Evolutionary conservation across 768 basidiomycete genomes (phyloP).

Genomic region (Rhodotorula sphaerocarpa): DNA sequence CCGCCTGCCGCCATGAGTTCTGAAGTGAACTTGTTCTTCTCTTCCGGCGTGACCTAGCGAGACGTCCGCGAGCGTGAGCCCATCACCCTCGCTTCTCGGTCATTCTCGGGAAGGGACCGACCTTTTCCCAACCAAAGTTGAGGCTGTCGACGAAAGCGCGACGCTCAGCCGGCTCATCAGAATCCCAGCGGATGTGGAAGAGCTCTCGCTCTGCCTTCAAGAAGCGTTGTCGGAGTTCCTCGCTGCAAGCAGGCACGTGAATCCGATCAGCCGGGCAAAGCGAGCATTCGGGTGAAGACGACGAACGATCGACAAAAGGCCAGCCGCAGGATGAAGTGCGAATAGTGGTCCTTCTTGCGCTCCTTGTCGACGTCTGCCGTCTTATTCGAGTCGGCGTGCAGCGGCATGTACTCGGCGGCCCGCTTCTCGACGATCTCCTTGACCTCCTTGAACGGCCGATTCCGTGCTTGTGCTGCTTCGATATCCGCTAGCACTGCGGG

Average conservation of each 20-base stretch:
- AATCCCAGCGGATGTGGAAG: slow-evolving; percentile 73
- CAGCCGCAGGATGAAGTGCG: slow-evolving; percentile 85
- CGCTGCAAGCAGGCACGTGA: slow-evolving; percentile 49
- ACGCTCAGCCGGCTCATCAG: slow-evolving; percentile 54
- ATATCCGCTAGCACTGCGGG: slow-evolving; percentile 73
- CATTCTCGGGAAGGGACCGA: slow-evolving; percentile 29
- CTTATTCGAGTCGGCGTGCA: slow-evolving; percentile 55
- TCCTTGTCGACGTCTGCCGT: slow-evolving; percentile 52
- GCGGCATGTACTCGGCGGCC: slow-evolving; percentile 65
- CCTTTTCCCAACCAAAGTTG: slow-evolving; percentile 45
- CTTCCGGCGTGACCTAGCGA: slow-evolving; percentile 53
- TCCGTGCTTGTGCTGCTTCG: slow-evolving; percentile 76
- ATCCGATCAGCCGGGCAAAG: no score
- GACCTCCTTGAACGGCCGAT: slow-evolving; percentile 70
- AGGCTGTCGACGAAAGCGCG: slow-evolving; percentile 53
- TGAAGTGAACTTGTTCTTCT: slow-evolving; percentile 50
- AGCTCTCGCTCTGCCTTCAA: slow-evolving; percentile 78
- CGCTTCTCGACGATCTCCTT: slow-evolving; percentile 56
- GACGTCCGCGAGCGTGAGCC: no score
- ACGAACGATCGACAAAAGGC: slow-evolving; percentile 93
- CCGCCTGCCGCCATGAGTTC: slow-evolving; percentile 53
- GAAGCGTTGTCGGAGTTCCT: slow-evolving; percentile 79
- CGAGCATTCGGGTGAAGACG: background rate
- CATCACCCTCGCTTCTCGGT: no score
- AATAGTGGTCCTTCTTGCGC: slow-evolving; percentile 72